These are phyloP conservation scores for Collybia mongolica DNA, from an alignment of 768 basidiomycete genomes.

Conservation along the genomic window DNA sequence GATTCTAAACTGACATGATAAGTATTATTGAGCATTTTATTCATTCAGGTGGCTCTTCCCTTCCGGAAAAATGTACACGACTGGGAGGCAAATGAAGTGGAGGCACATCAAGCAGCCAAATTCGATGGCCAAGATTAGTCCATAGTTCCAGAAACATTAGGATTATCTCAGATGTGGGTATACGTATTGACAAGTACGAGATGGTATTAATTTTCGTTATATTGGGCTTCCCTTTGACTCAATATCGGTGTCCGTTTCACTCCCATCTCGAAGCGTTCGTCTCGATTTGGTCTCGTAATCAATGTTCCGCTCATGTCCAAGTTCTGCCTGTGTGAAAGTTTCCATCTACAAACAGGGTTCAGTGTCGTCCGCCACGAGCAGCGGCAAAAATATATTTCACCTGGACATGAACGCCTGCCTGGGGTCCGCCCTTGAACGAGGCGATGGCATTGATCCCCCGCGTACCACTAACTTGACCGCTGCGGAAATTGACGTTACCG, in stretches of 20 bases:
- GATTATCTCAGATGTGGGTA: background rate
- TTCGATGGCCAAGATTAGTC: too few species aligned
- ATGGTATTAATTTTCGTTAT: background rate
- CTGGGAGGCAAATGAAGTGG: too few species aligned
- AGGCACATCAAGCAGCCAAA: too few species aligned
- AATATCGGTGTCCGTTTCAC: slow-evolving; percentile 14
- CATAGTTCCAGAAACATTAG: too few species aligned
- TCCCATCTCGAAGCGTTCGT: slow-evolving; percentile 7
- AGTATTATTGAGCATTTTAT: too few species aligned
- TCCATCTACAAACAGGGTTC: slow-evolving; percentile 39
- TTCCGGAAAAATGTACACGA: too few species aligned
- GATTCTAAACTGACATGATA: too few species aligned
- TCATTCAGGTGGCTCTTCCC: too few species aligned
- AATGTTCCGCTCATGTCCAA: slow-evolving; percentile 6
- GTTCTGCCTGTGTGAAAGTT: slow-evolving; percentile 42
- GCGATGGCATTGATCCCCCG: slow-evolving; percentile 21
- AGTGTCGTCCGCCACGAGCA: background rate
- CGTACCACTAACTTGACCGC: slow-evolving; percentile 9
- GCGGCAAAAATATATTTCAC: slow-evolving; percentile 18
- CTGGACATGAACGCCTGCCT: slow-evolving; percentile 45
- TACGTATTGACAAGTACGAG: background rate
- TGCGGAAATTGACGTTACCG: slow-evolving; percentile 20
- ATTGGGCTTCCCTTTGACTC: slow-evolving; percentile 14
- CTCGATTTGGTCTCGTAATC: slow-evolving; percentile 1
- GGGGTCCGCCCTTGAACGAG: slow-evolving; percentile 14